phyloP scores from a whole-genome alignment of 768 basidiomycete genomes.

The Lactarius akahatsu region DNA sequence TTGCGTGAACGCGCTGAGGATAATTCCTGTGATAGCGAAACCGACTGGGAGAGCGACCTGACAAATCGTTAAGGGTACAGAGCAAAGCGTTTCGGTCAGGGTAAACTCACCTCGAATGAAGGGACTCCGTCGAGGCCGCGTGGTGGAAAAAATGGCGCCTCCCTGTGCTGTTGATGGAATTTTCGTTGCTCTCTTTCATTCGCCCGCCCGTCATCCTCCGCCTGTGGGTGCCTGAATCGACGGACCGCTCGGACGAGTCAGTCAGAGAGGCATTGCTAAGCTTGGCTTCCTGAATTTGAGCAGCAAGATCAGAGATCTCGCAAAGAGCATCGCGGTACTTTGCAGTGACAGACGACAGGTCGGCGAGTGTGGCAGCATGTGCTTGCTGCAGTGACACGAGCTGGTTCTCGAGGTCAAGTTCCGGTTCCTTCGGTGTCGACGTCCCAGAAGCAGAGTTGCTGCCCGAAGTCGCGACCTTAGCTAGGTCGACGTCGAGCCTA shows the following conservation, averaged over 20 bases:
- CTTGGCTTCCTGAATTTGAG: slow-evolving; percentile 87
- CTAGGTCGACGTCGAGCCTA: slow-evolving; percentile 51
- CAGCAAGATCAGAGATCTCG: slow-evolving; percentile 89
- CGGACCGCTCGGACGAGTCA: slow-evolving; percentile 46
- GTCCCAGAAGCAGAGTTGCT: slow-evolving; percentile 35
- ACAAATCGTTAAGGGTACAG: slow-evolving; percentile 25
- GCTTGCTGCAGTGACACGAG: slow-evolving; percentile 76
- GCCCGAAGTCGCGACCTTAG: slow-evolving; percentile 31
- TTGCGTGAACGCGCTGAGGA: slow-evolving; percentile 86
- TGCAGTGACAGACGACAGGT: slow-evolving; percentile 70
- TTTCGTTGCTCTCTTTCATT: slow-evolving; percentile 50
- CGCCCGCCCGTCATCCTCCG: slow-evolving; percentile 54
- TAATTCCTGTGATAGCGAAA: slow-evolving; percentile 96
- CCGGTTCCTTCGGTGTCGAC: slow-evolving; percentile 36
- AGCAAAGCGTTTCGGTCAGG: slow-evolving; percentile 23
- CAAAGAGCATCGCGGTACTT: slow-evolving; percentile 89
- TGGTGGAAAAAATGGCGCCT: slow-evolving; percentile 84
- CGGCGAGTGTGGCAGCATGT: slow-evolving; percentile 74
- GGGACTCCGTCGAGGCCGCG: slow-evolving; percentile 83
- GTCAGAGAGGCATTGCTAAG: slow-evolving; percentile 51
- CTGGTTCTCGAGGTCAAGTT: slow-evolving; percentile 55
- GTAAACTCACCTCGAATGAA: slow-evolving; percentile 70
- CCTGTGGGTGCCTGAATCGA: slow-evolving; percentile 48
- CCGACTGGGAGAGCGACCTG: slow-evolving; percentile 90
- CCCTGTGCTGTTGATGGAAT: slow-evolving; percentile 49